phyloP scores from a whole-genome alignment of 768 basidiomycete genomes.

The Hydnum rufescens region DNA sequence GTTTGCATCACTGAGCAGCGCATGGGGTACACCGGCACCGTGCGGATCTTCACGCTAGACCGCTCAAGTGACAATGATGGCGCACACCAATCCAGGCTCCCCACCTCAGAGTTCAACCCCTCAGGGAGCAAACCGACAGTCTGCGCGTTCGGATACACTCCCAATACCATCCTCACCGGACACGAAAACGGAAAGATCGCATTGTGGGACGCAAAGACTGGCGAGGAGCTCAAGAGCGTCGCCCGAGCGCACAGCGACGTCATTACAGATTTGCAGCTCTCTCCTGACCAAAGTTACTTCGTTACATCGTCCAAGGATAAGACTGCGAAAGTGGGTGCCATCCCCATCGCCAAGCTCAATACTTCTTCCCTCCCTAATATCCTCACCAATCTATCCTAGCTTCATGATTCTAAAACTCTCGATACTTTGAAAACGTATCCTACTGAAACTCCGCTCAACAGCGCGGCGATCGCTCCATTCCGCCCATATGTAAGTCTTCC shows the following conservation, averaged over 20 bases:
- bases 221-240: conserved; percentile 65
- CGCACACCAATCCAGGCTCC: conserved; percentile 55
- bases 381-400: conserved; percentile 19
- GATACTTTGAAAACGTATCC: conserved; percentile 81
- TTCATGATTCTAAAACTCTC: conserved; percentile 79
- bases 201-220: conserved; percentile 72
- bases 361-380: not conserved
- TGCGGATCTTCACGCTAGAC: conserved; percentile 79
- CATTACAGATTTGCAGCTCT: conserved; percentile 85
- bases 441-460: conserved; percentile 91
- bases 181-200: conserved; percentile 94
- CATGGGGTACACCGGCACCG: conserved; percentile 80
- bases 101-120: conserved; percentile 62
- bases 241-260: conserved; percentile 74
- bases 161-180: conserved; percentile 70
- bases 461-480: conserved; percentile 66
- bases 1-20: conserved; percentile 95
- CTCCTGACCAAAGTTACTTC: conserved; percentile 81
- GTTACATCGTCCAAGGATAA: conserved; percentile 96
- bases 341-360: not conserved
- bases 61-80: conserved; percentile 45
- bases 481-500: conserved; percentile 52
- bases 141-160: conserved; percentile 68
- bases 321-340: conserved; percentile 54
- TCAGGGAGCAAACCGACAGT: conserved; percentile 94